Evolutionary conservation across 1,284 basidiomycete species (phyloP), one percentile per base, ranked within the genome.

Genomic region (Kwoniella shivajii): DNA sequence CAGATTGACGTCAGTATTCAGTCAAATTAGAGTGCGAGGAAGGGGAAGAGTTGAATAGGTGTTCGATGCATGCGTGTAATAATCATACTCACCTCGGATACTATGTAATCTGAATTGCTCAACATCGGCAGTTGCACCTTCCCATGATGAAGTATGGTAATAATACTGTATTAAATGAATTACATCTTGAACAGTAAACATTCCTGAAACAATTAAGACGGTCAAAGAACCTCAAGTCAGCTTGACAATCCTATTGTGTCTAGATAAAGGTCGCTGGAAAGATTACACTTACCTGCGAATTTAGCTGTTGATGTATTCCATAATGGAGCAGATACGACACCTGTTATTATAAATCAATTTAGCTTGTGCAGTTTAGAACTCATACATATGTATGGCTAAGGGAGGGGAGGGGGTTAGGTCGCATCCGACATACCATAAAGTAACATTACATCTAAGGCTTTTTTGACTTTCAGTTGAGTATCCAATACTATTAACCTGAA

Each of bases 161-260:
- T 96, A 97, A 79, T 92, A 95, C 72, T 97, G 93, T 61, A 97
- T 97, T 60, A 97, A 85, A 74, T 96, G 93, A 60, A 96, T 95
- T 73, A 96, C 91, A 74, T 96, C 93, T 57, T 92, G 85, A 13
- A 96, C 90, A 7, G 93, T 97, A 69, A 96, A 88, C 92, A 97
- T 96, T 60, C 93, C 92, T 77, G 39, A n/a, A 14, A 5, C 44
- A 18, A 10, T n/a, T 47, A 34, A 33, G 33, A 20, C 9, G n/a
- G 27, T 9, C 30, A 18, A 18, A 3, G 20, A 10, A 27, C n/a
- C 30, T 47, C 31, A 45, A 11, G 29, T 45, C 43, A 45, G 43
- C 43, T 45, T 26, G 3, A 24, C 11, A 24, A 9, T 7, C 7
- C 22, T 13, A 41, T 16, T 26, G 38, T 26, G 31, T 38, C 31